Evolutionary conservation across 768 basidiomycete species (phyloP), one percentile per base, ranked within the genome.

Genomic region (Amanita phalloides): DNA sequence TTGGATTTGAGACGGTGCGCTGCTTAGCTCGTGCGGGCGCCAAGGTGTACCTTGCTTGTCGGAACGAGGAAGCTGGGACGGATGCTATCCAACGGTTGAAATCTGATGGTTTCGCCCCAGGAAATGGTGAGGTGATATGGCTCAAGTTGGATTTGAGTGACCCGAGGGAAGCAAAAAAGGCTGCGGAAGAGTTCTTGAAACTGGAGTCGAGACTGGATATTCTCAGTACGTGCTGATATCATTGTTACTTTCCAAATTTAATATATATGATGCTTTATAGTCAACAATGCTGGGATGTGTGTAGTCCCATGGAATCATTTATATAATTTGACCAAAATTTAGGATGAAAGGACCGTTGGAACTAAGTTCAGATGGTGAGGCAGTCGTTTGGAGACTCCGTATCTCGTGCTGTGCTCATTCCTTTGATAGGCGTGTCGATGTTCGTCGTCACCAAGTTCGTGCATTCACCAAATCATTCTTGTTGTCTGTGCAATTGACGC

Each of bases 41-140:
- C 4, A 82, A 77, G 56, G 76, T 82, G 5, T 82, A 82, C 56
- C 69, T 84, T 55, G 77, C 71, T 0, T 74, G 77, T 6, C 71
- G 81, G 14, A 71, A 67, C 55, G 73, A 75, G 55, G 56, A 57
- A 13, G 70, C 65, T 44, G 80, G 75, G 6, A 66, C 61, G 20
- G 72, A 60, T 6, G 79, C 79, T 2, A 74, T 82, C n/a, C 66
- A 64, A 23, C 60, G 65, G 28, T 63, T 84, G 36, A 61, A 72
- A 35, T 54, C 53, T 3, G 75, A 75, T 38, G 78, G 75, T 0
- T 56, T 77, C 0, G 69, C 57, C 4, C 66, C 70, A 0, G 73
- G 71, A 0, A 68, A 71, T 49, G 78, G 78, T 9, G 61, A 74
- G 48, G 65, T 82, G 0, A 51, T 69, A 3, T 81, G 70, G 69